Percentiles rank a stretch among this genome's conserved stretches.
Evolutionary conservation across 106 monocot species (phyloP).

Genomic region (Dendrobium officinale): DNA sequence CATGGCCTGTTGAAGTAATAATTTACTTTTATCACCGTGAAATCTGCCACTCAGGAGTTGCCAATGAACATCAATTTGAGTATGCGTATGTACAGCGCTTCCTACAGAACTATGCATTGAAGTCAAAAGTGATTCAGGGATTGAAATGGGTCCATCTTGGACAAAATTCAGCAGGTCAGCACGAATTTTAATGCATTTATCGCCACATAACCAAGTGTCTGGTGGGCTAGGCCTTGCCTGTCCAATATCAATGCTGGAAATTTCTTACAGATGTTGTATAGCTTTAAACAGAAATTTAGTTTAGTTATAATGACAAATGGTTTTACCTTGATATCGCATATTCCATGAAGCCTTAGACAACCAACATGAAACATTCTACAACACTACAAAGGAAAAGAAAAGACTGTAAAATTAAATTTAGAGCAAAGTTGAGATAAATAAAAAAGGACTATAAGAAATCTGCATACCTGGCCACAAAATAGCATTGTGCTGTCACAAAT

Average conservation of each 20-base stretch:
- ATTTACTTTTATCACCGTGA: conserved; percentile 1
- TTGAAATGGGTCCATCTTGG: not conserved
- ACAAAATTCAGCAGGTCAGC: not conserved
- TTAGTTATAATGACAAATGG: not conserved
- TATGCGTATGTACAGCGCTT: too few species aligned
- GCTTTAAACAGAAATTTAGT: not conserved
- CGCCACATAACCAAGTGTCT: not conserved
- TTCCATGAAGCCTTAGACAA: conserved; percentile 5
- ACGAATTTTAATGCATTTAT: not conserved
- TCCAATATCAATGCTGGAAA: not conserved
- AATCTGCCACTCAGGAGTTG: conserved; percentile 7
- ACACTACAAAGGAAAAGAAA: not conserved
- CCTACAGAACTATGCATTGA: not conserved
- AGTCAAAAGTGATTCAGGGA: not conserved
- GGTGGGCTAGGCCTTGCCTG: not conserved
- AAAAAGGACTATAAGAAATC: not conserved
- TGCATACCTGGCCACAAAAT: conserved; percentile 7
- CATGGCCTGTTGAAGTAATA: not conserved
- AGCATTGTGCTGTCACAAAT: conserved; percentile 5
- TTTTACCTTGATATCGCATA: not conserved
- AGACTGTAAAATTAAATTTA: not conserved
- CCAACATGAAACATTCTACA: conserved; percentile 10
- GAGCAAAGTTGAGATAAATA: not conserved
- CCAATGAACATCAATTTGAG: not conserved
- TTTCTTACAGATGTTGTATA: not conserved